Evolutionary conservation across 179 eudicot species (phyloP), one percentile per base, ranked within the genome.

Genomic region (Gypsophila paniculata): DNA sequence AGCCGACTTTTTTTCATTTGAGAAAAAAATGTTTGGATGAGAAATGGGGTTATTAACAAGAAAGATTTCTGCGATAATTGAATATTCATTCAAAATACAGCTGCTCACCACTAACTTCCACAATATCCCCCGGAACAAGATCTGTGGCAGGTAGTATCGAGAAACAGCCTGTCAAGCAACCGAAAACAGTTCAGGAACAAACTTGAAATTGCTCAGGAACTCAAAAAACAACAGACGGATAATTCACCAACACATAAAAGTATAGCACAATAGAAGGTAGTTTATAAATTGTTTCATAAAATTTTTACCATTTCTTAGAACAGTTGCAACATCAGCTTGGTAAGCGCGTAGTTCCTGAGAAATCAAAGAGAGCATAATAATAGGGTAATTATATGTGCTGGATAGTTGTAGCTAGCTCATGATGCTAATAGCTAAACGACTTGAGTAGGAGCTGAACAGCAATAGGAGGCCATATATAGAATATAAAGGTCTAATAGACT

Each of bases 281-380:
- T n/a, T 23, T 53, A 21, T 60, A 32, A 69, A 10, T 14, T 14
- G 72, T 23, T 72, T 48, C 5, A 42, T 62, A n/a, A 6, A 39
- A 8, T 25, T 32, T 59, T 85, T 89, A 94, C 99, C 97, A 80
- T 95, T 95, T 76, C 97, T 91, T 58, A 90, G 78, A 76, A 91
- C 96, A 71, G 97, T 90, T 61, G 97, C 99, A 71, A 95, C 86
- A 80, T 95, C 99, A 77, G 97, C 97, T 87, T 95, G 99, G 84
- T 95, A 95, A 55, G 99, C 99, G 65, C 96, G 91, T 44, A 95
- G 82, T 84, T 95, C 99, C 99, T 95, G 77, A 76, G 81, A 80
- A 29, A 51, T 65, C 36, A 55, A 55, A 34, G 32, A 63, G 69
- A 72, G 23, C 75, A 66, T 58, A 19, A 42, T 36, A 49, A 32